phyloP scores from a whole-genome alignment of 257 asterid species.

The Solanum ossicruentum region DNA sequence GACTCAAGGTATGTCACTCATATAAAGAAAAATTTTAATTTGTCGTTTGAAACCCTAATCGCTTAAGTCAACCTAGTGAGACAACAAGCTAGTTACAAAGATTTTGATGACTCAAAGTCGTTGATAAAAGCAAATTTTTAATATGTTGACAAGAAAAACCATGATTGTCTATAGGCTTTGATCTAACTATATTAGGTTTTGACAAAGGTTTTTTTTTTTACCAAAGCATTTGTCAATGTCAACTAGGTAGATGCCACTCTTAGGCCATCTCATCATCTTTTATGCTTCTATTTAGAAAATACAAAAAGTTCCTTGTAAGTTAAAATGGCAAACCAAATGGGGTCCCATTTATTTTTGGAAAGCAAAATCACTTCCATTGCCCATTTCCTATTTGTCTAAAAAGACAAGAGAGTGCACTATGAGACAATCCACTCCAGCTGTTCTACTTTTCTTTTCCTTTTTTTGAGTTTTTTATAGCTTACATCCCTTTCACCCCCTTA shows the following conservation, averaged over 20 bases:
- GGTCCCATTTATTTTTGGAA: not conserved
- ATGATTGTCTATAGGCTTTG: not conserved
- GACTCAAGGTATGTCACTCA: not conserved
- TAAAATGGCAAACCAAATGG: not conserved
- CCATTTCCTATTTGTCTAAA: not conserved
- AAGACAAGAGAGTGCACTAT: conserved; percentile 8
- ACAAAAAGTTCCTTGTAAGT: not conserved
- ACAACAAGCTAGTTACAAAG: not conserved
- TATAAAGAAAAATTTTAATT: not conserved
- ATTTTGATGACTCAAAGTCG: too few relatives aligned
- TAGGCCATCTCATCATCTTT: not conserved
- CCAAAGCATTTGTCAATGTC: not conserved
- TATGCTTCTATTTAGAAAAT: not conserved
- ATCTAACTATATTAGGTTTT: not conserved
- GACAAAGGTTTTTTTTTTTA: not conserved
- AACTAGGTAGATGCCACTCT: not conserved
- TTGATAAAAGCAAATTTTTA: not conserved
- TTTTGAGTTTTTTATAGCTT: not conserved
- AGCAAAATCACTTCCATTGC: not conserved
- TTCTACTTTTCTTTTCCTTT: not conserved
- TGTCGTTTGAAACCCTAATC: not conserved
- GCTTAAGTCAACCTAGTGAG: not conserved
- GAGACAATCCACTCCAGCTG: conserved; percentile 22
- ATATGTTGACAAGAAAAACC: not conserved
- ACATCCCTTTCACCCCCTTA: not conserved